Conservation (phyloP, 176 grass and related monocot genomes). For the Zea mays region Zm-B73-REFERENCE-NAM-5.0 NC_050096.1:34586501-34587000, state of each 20-base stretch:
- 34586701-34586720: background rate
- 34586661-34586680: too few relatives aligned
- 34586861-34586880: constrained; percentile 82
- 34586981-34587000: constrained; percentile 1
- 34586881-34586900: constrained; percentile 58
- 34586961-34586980: background rate
- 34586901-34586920: constrained; percentile 36
- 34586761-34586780: background rate
- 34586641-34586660: background rate
- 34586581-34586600: background rate
- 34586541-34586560: background rate
- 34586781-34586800: background rate
- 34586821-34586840: constrained; percentile 95
- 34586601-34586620: background rate
- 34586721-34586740: background rate
- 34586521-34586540: constrained; percentile 62
- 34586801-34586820: constrained; percentile 14
- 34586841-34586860: constrained; percentile 85
- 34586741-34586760: background rate
- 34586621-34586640: background rate
- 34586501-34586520: constrained; percentile 87
- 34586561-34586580: background rate
- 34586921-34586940: constrained; percentile 70
- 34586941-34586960: constrained; percentile 56
- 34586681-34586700: constrained; percentile 11